Percentiles rank a stretch among this genome's conserved stretches.
phyloP scores from a whole-genome alignment of 2,329 filamentous ascomycete species.

The Ophiostoma sp. region DNA sequence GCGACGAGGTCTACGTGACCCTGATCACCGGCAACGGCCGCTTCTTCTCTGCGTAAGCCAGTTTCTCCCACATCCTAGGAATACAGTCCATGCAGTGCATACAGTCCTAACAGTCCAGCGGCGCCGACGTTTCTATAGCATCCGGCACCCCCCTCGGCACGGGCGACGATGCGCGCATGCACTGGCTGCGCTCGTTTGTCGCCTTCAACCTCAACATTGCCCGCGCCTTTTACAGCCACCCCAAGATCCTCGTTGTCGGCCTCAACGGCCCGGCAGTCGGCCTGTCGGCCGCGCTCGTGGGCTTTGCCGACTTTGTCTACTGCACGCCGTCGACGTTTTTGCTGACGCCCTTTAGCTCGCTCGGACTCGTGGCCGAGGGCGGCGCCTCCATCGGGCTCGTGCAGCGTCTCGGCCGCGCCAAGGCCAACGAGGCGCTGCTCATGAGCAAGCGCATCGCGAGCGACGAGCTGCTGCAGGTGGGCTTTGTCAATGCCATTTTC shows the following conservation, averaged over 20 bases:
- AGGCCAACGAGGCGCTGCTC: constrained; percentile 87
- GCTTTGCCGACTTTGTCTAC: constrained; percentile 90
- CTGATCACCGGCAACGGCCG: constrained; percentile 77
- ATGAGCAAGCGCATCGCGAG: constrained; percentile 75
- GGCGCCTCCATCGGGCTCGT: constrained; percentile 75
- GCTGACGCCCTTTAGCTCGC: constrained; percentile 82
- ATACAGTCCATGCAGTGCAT: not conserved
- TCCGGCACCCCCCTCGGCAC: constrained; percentile 37
- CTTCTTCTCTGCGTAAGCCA: constrained; percentile 76
- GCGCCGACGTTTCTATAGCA: constrained; percentile 66
- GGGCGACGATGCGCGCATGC: constrained; percentile 38
- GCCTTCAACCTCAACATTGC: constrained; percentile 85
- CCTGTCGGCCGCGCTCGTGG: constrained; percentile 75
- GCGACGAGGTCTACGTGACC: constrained; percentile 78
- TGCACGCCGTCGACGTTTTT: constrained; percentile 74
- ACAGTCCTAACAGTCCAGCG: constrained; percentile 44
- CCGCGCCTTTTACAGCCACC: constrained; percentile 84
- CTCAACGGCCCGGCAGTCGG: constrained; percentile 91
- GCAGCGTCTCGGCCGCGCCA: constrained; percentile 68
- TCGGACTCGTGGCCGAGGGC: constrained; percentile 87
- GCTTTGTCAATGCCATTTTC: constrained; percentile 85
- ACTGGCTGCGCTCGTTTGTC: constrained; percentile 67
- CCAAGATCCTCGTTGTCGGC: constrained; percentile 85
- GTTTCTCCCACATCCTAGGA: not conserved
- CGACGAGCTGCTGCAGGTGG: constrained; percentile 66